Conservation (phyloP, 805 yeast species). For the Saturnispora gosingensis region DNA sequence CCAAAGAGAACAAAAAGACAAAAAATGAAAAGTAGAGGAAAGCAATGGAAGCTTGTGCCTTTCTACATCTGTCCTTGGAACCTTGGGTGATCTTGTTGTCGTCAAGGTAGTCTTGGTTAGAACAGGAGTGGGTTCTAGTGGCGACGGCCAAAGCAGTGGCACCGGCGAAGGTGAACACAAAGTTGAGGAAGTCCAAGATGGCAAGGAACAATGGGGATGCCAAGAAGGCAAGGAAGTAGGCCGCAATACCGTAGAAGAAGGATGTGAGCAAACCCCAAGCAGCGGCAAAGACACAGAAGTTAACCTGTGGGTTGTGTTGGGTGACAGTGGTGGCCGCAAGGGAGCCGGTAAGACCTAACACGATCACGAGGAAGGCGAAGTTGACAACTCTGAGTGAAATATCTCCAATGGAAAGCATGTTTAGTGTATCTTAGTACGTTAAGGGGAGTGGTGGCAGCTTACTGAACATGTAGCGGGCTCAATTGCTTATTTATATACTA, state of each 20-base stretch:
- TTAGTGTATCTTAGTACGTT: neutral
- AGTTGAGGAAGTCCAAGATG: slow-evolving; percentile 74
- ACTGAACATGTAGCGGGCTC: neutral
- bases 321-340: slow-evolving; percentile 53
- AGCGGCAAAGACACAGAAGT: slow-evolving; percentile 79
- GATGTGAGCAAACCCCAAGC: slow-evolving; percentile 80
- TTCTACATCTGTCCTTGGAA: slow-evolving; percentile 78
- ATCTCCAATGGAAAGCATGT: slow-evolving; percentile 60
- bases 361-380: slow-evolving; percentile 67
- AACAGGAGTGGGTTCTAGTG: slow-evolving; percentile 79
- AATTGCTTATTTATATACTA: neutral
- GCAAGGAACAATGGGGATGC: slow-evolving; percentile 83
- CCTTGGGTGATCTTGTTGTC: slow-evolving; percentile 68
- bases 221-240: slow-evolving; percentile 65
- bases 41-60: slow-evolving; percentile 79
- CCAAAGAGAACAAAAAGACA: slow-evolving; percentile 57
- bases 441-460: neutral
- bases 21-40: slow-evolving; percentile 80
- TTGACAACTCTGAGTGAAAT: slow-evolving; percentile 63
- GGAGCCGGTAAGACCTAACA: slow-evolving; percentile 85
- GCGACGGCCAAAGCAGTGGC: slow-evolving; percentile 93
- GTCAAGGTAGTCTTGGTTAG: slow-evolving; percentile 54
- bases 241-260: slow-evolving; percentile 66
- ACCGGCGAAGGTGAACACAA: slow-evolving; percentile 88
- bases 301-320: slow-evolving; percentile 68